Evolutionary conservation across 2,329 filamentous ascomycete species (phyloP).

Genomic region (Apiospora koreana): DNA sequence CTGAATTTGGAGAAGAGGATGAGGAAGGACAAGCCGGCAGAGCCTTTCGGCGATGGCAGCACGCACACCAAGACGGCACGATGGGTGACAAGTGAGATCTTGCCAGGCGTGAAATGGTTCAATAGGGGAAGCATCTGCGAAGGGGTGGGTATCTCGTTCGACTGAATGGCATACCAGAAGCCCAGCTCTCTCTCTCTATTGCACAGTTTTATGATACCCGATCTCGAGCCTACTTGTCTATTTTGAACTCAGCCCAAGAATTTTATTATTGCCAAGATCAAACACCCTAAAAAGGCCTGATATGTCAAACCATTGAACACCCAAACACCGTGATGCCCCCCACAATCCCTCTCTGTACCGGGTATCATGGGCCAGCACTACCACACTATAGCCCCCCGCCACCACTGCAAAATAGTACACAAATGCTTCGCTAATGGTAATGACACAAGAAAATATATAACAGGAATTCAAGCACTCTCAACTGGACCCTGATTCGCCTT

Average conservation of each 20-base stretch:
- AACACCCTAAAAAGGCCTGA: not conserved
- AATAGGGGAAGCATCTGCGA: slow-evolving; percentile 51
- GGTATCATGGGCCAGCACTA: not conserved
- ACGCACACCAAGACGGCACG: slow-evolving; percentile 60
- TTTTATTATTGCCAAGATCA: not conserved
- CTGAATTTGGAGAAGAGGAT: slow-evolving; percentile 17
- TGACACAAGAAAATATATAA: not conserved
- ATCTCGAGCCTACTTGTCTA: not conserved
- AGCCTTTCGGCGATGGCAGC: slow-evolving; percentile 58
- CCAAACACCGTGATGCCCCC: not conserved
- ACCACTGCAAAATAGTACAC: not conserved
- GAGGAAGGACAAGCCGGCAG: slow-evolving; percentile 44
- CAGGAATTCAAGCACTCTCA: not conserved
- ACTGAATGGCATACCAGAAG: not conserved
- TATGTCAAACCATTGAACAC: not conserved
- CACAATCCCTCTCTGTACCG: not conserved
- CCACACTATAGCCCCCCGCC: not conserved
- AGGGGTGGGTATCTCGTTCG: slow-evolving; percentile 40
- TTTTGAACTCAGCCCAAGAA: not conserved
- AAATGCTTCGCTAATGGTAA: not conserved
- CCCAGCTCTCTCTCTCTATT: not conserved
- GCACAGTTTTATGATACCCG: not conserved
- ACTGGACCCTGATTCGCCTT: not conserved
- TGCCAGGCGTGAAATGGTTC: slow-evolving; percentile 51
- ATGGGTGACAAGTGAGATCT: slow-evolving; percentile 56